Conservation (phyloP, 2,329 filamentous ascomycete genomes). For the Pseudocercospora musae region DNA sequence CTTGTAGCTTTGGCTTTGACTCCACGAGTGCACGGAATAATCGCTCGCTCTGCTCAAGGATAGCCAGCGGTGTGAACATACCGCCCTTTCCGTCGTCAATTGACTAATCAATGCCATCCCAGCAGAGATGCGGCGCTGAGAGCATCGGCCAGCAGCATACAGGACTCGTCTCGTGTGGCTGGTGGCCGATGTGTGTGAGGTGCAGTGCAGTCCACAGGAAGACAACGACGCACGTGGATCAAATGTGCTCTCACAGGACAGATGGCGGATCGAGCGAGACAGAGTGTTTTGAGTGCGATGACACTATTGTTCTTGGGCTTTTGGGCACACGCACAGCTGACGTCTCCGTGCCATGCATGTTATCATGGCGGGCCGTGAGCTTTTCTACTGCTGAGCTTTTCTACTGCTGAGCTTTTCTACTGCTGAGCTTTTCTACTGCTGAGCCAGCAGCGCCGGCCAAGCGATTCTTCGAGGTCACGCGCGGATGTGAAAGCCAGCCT, state of each 20-base stretch:
- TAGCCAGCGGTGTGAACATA: background rate
- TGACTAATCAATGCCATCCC: background rate
- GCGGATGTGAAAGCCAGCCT: constrained; percentile 13
- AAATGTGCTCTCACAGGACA: background rate
- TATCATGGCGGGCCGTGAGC: no score
- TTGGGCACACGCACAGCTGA: background rate
- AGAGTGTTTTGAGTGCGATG: background rate
- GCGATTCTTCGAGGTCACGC: constrained; percentile 5
- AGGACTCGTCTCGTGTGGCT: background rate
- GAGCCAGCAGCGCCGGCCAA: constrained; percentile 1
- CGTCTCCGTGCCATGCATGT: background rate
- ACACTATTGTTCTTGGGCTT: background rate
- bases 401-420: no score
- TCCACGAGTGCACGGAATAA: background rate
- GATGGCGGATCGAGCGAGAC: background rate
- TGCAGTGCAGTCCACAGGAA: background rate
- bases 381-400: background rate
- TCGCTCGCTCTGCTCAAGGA: background rate
- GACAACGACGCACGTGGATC: background rate
- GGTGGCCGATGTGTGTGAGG: no score
- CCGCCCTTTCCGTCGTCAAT: background rate
- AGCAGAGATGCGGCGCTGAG: background rate
- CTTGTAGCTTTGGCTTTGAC: background rate
- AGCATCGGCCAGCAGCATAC: background rate
- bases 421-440: no score